A percentile compares a stretch with the other conserved stretches of the same genome.
phyloP scores from a whole-genome alignment of 2,329 filamentous ascomycete genomes.

The Sclerotinia trifoliorum region DNA sequence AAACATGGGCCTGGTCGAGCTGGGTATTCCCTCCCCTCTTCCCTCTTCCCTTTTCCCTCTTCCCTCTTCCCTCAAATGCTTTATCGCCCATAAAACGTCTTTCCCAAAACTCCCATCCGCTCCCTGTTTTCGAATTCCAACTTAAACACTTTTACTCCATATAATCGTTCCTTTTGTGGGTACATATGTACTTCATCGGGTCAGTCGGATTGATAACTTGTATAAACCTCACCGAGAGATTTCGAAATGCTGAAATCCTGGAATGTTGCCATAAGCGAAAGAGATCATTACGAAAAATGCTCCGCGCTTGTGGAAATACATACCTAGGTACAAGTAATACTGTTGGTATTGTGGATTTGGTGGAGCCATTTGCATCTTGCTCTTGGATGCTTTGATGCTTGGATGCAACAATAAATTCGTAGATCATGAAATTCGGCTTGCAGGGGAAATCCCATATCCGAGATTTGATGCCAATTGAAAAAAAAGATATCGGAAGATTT shows the following conservation, averaged over 20 bases:
- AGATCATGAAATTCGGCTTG: not conserved
- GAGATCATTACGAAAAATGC: conserved; percentile 12
- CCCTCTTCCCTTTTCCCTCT: too few species aligned
- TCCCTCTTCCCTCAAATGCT: not conserved
- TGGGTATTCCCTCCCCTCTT: too few species aligned
- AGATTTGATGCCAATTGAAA: conserved; percentile 12
- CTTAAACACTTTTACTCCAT: not conserved
- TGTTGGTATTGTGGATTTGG: not conserved
- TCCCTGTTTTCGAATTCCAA: conserved; percentile 1
- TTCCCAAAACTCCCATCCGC: not conserved
- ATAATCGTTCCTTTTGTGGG: conserved; percentile 20
- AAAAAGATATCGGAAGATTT: conserved; percentile 4
- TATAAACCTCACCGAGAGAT: not conserved
- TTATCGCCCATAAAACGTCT: not conserved
- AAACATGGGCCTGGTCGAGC: not conserved
- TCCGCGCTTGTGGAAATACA: conserved; percentile 14
- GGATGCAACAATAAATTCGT: conserved; percentile 1
- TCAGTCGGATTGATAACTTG: not conserved
- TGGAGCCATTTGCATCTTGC: not conserved
- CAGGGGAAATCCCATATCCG: conserved; percentile 13
- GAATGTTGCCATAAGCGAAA: conserved; percentile 5
- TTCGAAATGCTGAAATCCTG: not conserved
- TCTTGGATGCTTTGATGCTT: not conserved
- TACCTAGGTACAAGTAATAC: too few species aligned
- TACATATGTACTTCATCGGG: not conserved